Base-by-base conservation (phyloP, 129 eudicot genomes). In the Gnaphalium uliginosum region DNA sequence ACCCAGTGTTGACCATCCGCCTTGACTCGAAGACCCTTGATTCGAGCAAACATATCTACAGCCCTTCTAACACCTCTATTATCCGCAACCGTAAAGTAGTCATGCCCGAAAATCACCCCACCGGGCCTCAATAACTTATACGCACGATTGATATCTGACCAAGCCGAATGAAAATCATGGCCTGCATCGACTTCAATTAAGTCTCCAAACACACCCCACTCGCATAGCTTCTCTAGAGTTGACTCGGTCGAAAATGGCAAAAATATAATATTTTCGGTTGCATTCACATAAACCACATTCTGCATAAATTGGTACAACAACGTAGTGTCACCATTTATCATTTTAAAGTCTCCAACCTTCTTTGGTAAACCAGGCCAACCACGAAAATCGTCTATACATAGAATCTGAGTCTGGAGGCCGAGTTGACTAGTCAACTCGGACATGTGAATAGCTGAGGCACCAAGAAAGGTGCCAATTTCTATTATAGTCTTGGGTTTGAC, bases 111-210 rank as follows among this genome's bases (percentile, higher is more conserved):
- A 26, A 91, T 74, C 37, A 89, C 87, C 43, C 96, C 97, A 32
- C 96, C 96, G 0, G 91, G 89, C 69, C 84, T 80, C 65, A 92
- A 53, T 4, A 92, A 32, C 82, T 89, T 92, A 24, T 82, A 86
- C 0, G 96, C 97, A 25, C 78, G 86, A 74, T 92, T 92, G 32
- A 92, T 87, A 19, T 92, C 91, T 0, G 87, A 71, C 97, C 97
- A 92, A 9, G 97, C 97, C 21, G 97, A 92, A 83, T 89, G 96
- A 71, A 92, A 92, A 76, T 92, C 96, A 35, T 84, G 96, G 18
- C 96, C 89, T 3, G 92, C 97, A 19, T 91, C 97, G 0, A 91
- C 84, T 37, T 91, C 97, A 53, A 91, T 84, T 78, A 91, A 58
- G 76, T 91, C 92, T 2, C 76, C 96, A 50, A 76, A 79, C 61